A percentile compares a stretch with the other conserved stretches of the same genome.
Conservation (phyloP, 805 yeast genomes). For the Wickerhamomyces ciferrii region DNA sequence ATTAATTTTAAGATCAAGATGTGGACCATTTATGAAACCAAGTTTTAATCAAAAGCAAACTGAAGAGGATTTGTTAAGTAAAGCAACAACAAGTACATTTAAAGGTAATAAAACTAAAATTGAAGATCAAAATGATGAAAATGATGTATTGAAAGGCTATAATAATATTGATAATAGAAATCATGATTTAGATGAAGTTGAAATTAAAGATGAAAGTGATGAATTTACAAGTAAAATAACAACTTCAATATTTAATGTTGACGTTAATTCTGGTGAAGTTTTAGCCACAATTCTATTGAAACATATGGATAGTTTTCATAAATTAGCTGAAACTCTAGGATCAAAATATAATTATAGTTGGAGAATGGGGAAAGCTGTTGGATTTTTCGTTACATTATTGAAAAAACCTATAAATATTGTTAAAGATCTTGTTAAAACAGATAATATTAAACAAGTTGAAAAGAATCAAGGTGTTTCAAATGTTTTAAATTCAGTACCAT, state of each 20-base stretch:
- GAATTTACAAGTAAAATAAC: too few species aligned
- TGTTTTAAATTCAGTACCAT: constrained; percentile 19
- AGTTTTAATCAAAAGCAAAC: not conserved
- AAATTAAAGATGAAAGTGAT: constrained; percentile 13
- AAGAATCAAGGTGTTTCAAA: constrained; percentile 17
- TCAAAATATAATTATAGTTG: constrained; percentile 61
- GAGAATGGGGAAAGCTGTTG: constrained; percentile 57
- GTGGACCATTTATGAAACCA: constrained; percentile 34
- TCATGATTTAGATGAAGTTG: constrained; percentile 15
- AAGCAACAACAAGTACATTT: too few species aligned
- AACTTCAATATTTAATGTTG: constrained; percentile 27
- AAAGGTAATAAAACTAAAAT: too few species aligned
- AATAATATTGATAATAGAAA: constrained; percentile 16
- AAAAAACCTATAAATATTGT: constrained; percentile 24
- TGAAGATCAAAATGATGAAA: constrained; percentile 22
- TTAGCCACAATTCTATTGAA: constrained; percentile 30
- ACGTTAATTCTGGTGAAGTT: constrained; percentile 30
- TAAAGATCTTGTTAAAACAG: constrained; percentile 18
- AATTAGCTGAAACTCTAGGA: constrained; percentile 41
- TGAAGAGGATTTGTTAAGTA: not conserved
- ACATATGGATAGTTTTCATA: constrained; percentile 37
- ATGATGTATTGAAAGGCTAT: constrained; percentile 4
- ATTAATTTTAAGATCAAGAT: constrained; percentile 41
- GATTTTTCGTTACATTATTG: constrained; percentile 34
- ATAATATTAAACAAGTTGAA: constrained; percentile 15